Conservation (phyloP, 2,329 filamentous ascomycete species). For the Mariannaea elegans region DNA sequence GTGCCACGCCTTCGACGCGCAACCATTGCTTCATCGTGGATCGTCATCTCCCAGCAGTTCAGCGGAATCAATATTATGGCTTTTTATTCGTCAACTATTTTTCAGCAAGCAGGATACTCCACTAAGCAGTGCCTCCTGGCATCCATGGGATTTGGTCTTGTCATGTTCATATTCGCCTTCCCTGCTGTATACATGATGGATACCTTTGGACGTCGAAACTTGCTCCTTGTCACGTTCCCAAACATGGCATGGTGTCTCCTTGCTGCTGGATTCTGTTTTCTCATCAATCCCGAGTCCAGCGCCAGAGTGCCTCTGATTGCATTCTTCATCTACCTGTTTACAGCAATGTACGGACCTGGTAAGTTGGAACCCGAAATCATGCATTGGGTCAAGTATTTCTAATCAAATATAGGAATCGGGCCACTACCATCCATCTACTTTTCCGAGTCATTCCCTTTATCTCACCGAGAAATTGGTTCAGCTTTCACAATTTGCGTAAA, state of each 20-base stretch:
- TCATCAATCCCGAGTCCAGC: conserved; percentile 49
- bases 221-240: conserved; percentile 47
- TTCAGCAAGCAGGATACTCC: conserved; percentile 55
- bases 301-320: conserved; percentile 57
- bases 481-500: conserved; percentile 45
- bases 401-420: conserved; percentile 36
- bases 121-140: conserved; percentile 53
- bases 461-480: conserved; percentile 55
- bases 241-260: conserved; percentile 44
- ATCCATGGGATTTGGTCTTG: conserved; percentile 62
- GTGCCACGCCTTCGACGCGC: conserved; percentile 57
- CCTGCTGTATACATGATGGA: conserved; percentile 65
- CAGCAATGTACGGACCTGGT: conserved; percentile 53
- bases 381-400: too few species aligned
- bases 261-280: conserved; percentile 54
- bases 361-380: background rate
- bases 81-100: conserved; percentile 61
- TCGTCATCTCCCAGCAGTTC: conserved; percentile 46
- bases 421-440: conserved; percentile 55
- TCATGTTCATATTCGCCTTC: conserved; percentile 62
- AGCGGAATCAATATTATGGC: conserved; percentile 48
- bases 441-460: conserved; percentile 63
- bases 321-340: conserved; percentile 62
- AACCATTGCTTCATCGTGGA: conserved; percentile 44
- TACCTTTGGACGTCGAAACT: conserved; percentile 57